A percentile compares a stretch with the other conserved stretches of the same genome.
These are phyloP conservation scores for Colletotrichum lindemuthianum DNA, from an alignment of 2,329 filamentous ascomycete species.

Conservation along the genomic window DNA sequence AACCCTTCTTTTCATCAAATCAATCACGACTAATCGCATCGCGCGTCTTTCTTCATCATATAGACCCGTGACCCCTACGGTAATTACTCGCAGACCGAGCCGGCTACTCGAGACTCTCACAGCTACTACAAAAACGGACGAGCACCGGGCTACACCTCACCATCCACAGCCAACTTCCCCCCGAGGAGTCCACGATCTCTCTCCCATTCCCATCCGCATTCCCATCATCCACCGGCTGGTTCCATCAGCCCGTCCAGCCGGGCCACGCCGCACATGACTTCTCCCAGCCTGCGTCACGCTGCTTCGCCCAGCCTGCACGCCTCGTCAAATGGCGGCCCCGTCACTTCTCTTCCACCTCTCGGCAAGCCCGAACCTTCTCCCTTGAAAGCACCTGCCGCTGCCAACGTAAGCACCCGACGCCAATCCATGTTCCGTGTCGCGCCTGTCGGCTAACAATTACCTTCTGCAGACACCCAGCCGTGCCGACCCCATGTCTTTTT, in stretches of 20 bases:
- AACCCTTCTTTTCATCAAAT: conserved; percentile 18
- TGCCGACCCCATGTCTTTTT: conserved; percentile 93
- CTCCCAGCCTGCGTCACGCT: conserved; percentile 59
- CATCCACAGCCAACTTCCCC: conserved; percentile 55
- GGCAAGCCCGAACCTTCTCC: conserved; percentile 54
- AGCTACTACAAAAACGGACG: conserved; percentile 58
- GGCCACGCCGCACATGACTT: conserved; percentile 53
- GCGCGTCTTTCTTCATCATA: conserved; percentile 37
- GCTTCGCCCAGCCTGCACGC: conserved; percentile 49
- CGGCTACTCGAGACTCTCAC: conserved; percentile 48
- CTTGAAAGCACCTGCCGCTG: conserved; percentile 48
- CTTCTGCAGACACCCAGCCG: conserved; percentile 72
- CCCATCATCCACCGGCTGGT: conserved; percentile 51
- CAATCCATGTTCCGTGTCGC: not conserved
- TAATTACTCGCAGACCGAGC: conserved; percentile 52
- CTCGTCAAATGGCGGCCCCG: conserved; percentile 51
- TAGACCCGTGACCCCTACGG: conserved; percentile 63
- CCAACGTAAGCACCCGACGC: conserved; percentile 45
- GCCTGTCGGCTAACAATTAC: not conserved
- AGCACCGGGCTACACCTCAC: conserved; percentile 55
- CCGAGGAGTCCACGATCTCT: conserved; percentile 63
- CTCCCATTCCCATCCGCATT: conserved; percentile 48
- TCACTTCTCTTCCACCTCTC: conserved; percentile 46
- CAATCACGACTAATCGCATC: conserved; percentile 33
- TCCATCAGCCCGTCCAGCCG: conserved; percentile 56